Conservation (phyloP, 2,329 filamentous ascomycete species). For the Talaromyces sp. region DNA sequence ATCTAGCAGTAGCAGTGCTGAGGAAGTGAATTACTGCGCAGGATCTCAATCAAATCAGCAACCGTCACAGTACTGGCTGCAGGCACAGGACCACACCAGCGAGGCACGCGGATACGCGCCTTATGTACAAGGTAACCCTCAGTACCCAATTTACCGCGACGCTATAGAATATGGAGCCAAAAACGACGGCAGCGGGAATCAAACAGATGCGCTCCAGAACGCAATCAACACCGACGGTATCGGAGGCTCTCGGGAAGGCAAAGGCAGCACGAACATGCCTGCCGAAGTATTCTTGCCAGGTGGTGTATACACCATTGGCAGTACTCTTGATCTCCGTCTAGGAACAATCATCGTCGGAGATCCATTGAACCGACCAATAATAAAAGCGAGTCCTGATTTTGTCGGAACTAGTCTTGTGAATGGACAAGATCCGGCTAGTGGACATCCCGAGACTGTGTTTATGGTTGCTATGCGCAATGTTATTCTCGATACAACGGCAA, state of each 20-base stretch:
- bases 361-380: constrained; percentile 44
- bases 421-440: constrained; percentile 36
- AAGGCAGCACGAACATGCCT: constrained; percentile 23
- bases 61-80: constrained; percentile 20
- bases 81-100: constrained; percentile 21
- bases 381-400: constrained; percentile 54
- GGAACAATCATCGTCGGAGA: constrained; percentile 40
- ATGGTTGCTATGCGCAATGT: constrained; percentile 40
- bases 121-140: constrained; percentile 16
- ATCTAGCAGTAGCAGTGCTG: background rate
- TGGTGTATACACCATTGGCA: constrained; percentile 29
- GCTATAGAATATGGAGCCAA: constrained; percentile 17
- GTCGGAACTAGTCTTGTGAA: constrained; percentile 55
- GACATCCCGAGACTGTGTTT: constrained; percentile 33
- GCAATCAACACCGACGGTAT: constrained; percentile 22
- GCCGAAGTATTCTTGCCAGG: constrained; percentile 32
- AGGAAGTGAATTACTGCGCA: constrained; percentile 4
- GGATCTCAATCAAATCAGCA: background rate
- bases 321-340: constrained; percentile 27
- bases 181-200: constrained; percentile 19
- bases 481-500: constrained; percentile 35
- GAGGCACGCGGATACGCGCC: constrained; percentile 21
- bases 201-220: constrained; percentile 20
- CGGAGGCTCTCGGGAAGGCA: constrained; percentile 20
- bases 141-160: constrained; percentile 21